These are phyloP conservation scores for Xylariaceae sp. DNA, from an alignment of 2,329 filamentous ascomycete genomes.

Conservation along the genomic window DNA sequence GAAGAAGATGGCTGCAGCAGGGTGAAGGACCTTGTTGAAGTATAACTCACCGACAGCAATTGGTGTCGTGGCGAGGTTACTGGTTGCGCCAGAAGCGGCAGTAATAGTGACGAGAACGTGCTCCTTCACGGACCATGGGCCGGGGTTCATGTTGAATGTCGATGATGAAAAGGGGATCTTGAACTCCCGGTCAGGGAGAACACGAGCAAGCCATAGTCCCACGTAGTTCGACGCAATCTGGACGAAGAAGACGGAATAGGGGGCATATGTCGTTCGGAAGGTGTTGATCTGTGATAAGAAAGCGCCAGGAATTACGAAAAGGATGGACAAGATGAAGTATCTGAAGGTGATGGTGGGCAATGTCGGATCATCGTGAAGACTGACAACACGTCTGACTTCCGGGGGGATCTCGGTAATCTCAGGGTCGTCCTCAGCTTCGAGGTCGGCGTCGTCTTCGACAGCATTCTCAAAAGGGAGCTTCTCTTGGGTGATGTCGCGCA, in stretches of 20 bases:
- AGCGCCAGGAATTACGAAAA: constrained; percentile 54
- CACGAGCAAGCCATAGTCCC: constrained; percentile 47
- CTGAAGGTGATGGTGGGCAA: constrained; percentile 55
- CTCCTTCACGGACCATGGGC: constrained; percentile 53
- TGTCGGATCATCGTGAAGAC: constrained; percentile 50
- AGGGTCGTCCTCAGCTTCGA: constrained; percentile 41
- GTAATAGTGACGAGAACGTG: constrained; percentile 53
- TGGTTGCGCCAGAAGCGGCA: constrained; percentile 47
- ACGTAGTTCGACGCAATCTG: constrained; percentile 53
- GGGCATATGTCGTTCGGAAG: constrained; percentile 52
- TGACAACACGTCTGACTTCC: constrained; percentile 53
- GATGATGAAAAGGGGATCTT: constrained; percentile 43
- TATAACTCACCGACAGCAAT: constrained; percentile 54
- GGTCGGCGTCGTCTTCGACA: constrained; percentile 27
- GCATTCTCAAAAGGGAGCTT: constrained; percentile 23
- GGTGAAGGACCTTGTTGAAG: constrained; percentile 48
- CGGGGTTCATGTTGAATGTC: constrained; percentile 51
- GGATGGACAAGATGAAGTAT: constrained; percentile 49
- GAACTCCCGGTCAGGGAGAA: constrained; percentile 44
- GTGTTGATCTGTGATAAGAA: constrained; percentile 52
- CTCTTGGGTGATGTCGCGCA: constrained; percentile 6
- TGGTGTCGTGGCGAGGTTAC: constrained; percentile 46
- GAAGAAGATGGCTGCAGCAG: constrained; percentile 52
- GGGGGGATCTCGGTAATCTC: constrained; percentile 49
- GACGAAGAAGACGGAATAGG: constrained; percentile 58